Evolutionary conservation across 2,329 filamentous ascomycete genomes (phyloP), one percentile per base, ranked within the genome.

Genomic region (Aspergillus spinulosporus): DNA sequence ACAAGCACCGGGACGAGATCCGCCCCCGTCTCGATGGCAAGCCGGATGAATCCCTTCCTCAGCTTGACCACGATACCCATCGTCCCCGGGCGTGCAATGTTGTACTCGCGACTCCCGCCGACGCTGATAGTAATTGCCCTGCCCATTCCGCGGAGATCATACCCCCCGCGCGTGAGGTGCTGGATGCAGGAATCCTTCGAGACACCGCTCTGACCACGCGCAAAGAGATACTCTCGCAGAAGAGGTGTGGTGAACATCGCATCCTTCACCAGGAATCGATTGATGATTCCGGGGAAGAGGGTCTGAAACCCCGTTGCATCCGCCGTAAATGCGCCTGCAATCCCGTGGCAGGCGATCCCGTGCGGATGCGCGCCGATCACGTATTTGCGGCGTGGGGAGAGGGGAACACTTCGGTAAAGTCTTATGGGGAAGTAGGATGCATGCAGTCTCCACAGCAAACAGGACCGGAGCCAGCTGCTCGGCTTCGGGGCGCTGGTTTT

Each of bases 331-430:
- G 90, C 87, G 2, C 84, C 88, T 74, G 89, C 92, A 0, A 90
- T 90, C n/a, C 91, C 91, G 59, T 94, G 88, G 5, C 87, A 90
- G 66, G 95, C 94, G 72, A 96, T 93, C 31, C 91, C 90, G 68
- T 96, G 91, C 0, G 91, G 91, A 65, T 96, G 91, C 70, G 95
- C 95, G 31, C 90, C 90, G 64, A 96, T 89, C 61, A 96, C 88
- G 76, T 95, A 96, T 71, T 92, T 92, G 59, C 88, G 80, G 2
- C 85, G 88, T 0, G 89, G 82, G n/a, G 87, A 82, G 5, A 96
- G 82, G 49, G 87, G 82, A 59, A 86, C 80, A 1, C 88, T 91
- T 64, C 92, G 89, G 76, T 95, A 89, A 9, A 96, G 80, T 50
- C 82, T 82, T 40, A 89, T 88, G 1, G 91, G 91, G 69, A 91